phyloP scores from a whole-genome alignment of 2,329 filamentous ascomycete genomes.

The Geosmithia morbida region DNA sequence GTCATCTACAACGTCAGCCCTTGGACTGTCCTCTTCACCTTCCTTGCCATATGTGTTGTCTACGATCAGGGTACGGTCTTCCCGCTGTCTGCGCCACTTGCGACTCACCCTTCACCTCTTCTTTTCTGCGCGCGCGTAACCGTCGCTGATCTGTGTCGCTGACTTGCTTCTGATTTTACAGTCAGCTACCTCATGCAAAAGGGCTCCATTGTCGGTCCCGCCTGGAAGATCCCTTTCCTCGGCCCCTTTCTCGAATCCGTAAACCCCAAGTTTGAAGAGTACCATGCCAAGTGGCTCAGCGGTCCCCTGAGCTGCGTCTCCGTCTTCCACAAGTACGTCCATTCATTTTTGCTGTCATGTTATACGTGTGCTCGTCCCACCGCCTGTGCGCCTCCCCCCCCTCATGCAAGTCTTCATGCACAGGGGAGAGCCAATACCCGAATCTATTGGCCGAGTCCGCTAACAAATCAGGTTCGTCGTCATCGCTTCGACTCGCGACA shows the following conservation, averaged over 20 bases:
- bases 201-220: constrained; percentile 59
- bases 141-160: background rate
- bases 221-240: constrained; percentile 72
- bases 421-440: no score
- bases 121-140: background rate
- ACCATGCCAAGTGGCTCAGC: constrained; percentile 84
- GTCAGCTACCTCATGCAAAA: constrained; percentile 65
- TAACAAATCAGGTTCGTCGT: constrained; percentile 67
- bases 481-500: constrained; percentile 86
- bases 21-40: constrained; percentile 51
- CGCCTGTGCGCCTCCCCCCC: no score
- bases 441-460: no score
- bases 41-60: constrained; percentile 56
- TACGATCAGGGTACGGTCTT: constrained; percentile 76
- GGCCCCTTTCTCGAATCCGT: constrained; percentile 92
- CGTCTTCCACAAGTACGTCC: constrained; percentile 88
- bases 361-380: no score
- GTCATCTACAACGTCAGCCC: constrained; percentile 40
- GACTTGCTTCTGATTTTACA: constrained; percentile 18
- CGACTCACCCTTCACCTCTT: background rate
- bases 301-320: constrained; percentile 91
- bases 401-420: no score
- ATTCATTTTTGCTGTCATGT: no score
- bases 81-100: background rate
- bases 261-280: constrained; percentile 82